Conservation (phyloP, 768 basidiomycete species). For the Trichaptum fuscoviolaceum region DNA sequence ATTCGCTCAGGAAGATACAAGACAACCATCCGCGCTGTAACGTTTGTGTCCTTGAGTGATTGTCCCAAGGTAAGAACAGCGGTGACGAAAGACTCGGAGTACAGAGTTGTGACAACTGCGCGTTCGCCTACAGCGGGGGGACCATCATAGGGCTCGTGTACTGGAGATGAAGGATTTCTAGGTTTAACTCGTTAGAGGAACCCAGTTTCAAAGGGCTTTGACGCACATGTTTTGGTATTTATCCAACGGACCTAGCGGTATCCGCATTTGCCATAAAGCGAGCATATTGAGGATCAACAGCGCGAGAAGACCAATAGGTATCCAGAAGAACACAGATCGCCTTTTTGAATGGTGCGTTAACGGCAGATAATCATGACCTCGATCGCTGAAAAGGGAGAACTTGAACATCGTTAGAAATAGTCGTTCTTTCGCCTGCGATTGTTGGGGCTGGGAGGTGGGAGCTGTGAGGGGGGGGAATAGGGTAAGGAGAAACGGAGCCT, state of each 20-base stretch:
- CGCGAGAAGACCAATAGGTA: background rate
- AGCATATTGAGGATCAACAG: background rate
- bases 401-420: background rate
- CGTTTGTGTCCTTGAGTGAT: conserved; percentile 25
- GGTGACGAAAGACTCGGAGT: conserved; percentile 26
- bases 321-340: background rate
- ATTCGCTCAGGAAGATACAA: conserved; percentile 30
- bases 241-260: background rate
- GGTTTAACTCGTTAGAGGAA: background rate
- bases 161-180: background rate
- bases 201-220: background rate
- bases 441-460: background rate
- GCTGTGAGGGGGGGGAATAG: too few species aligned
- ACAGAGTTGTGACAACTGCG: conserved; percentile 27
- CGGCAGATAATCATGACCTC: background rate
- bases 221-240: background rate
- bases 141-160: background rate
- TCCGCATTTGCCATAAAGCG: background rate
- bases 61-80: conserved; percentile 29
- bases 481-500: background rate
- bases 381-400: background rate
- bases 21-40: conserved; percentile 27
- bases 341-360: background rate
- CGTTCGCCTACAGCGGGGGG: conserved; percentile 11
- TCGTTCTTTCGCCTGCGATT: background rate